phyloP scores from a whole-genome alignment of 2,329 filamentous ascomycete species.

The Diaporthe vaccinii region DNA sequence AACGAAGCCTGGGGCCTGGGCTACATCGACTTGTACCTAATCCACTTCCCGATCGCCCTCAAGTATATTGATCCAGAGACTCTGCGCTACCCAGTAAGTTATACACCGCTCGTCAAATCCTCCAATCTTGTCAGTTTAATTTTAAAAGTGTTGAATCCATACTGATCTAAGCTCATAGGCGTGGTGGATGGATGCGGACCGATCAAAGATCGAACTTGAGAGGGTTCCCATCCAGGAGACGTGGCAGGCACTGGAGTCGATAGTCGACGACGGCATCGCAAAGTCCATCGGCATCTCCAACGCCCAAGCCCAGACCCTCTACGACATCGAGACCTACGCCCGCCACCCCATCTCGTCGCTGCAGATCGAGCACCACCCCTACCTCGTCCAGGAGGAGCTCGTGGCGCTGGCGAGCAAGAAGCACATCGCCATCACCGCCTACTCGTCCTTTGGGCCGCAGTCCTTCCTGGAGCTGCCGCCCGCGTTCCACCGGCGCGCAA shows the following conservation, averaged over 20 bases:
- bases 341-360: slow-evolving; percentile 10
- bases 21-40: slow-evolving; percentile 3
- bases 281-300: slow-evolving; percentile 17
- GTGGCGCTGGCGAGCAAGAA: not conserved
- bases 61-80: not conserved
- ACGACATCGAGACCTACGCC: slow-evolving; percentile 12
- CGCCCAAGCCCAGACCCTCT: not conserved
- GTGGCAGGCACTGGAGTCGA: slow-evolving; percentile 2
- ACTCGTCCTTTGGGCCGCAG: not conserved
- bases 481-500: not conserved
- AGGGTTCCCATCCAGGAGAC: slow-evolving; percentile 2
- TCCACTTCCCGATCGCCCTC: not conserved
- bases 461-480: slow-evolving; percentile 12
- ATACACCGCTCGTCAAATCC: no score
- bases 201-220: not conserved
- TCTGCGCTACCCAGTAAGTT: not conserved
- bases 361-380: slow-evolving; percentile 14
- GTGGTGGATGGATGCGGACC: slow-evolving; percentile 1
- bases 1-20: slow-evolving; percentile 1
- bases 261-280: slow-evolving; percentile 9
- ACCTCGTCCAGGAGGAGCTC: slow-evolving; percentile 11
- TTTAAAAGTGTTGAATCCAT: not conserved
- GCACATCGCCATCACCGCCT: slow-evolving; percentile 6
- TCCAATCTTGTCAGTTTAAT: no score
- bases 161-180: not conserved